Base-by-base conservation (phyloP, 2,329 filamentous ascomycete genomes). In the Aspergillus novoparasiticus region DNA sequence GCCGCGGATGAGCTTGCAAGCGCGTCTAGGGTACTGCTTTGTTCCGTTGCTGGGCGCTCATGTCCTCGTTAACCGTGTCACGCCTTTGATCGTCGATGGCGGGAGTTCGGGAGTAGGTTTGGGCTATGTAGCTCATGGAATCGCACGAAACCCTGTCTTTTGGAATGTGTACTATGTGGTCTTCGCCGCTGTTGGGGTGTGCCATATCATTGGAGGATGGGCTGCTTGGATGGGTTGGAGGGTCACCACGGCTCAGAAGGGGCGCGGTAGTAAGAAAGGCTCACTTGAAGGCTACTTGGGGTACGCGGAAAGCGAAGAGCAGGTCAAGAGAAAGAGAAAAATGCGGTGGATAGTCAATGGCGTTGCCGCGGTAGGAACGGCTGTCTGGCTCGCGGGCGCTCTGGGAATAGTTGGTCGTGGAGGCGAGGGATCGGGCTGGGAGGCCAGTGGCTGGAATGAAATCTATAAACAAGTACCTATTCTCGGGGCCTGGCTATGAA, bases 71-170 rank as follows among this genome's bases (percentile, higher is more conserved):
- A 96, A 96, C 76, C 87, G 94, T 39, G 79, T 87, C 3, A 81
- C 96, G 30, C 94, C 95, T 2, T 78, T 94, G 39, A 82, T 87
- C 32, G 85, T 93, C 51, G 91, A 96, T 59, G 94, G 94, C 8
- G 93, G 94, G 63, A 93, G 89, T 71, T 91, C 92, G n/a, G 90
- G 94, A 59, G 89, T 97, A 46, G 91, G 92, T 0, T 81, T 98
- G 14, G 89, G 87, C 14, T 98, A 91, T 75, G 89, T 97, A 9
- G 87, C 89, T 14, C 94, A 98, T 78, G 92, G 92, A 3, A 95
- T 97, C 73, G 88, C 90, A 34, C 85, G 87, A 16, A 89, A 92
- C 71, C 88, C 89, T 0, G 68, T 84, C 1, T 75, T 90, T 10
- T 87, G 90, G n/a, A 90, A 88, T 75, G 69, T 84, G 1, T 89